Conservation (phyloP, 164 flowering plant species). For the Umbilicus rupestris region DNA sequence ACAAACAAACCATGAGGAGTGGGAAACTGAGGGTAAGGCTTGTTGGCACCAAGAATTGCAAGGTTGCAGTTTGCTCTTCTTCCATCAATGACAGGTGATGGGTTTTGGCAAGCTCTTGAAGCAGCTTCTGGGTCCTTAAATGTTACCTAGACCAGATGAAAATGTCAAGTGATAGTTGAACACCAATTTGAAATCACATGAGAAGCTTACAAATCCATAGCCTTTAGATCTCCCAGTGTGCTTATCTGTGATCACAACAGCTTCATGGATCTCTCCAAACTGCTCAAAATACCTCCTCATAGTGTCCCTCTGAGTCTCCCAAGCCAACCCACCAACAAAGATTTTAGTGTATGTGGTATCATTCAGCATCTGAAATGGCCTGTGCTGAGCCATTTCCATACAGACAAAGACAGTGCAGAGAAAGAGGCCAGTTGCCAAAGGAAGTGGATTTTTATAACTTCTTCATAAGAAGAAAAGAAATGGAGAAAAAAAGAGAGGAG, state of each 20-base stretch:
- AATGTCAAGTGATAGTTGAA: background rate
- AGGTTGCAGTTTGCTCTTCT: slow-evolving; percentile 64
- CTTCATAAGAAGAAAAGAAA: no score
- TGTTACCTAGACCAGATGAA: slow-evolving; percentile 29
- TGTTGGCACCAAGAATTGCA: slow-evolving; percentile 51
- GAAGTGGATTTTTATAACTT: slow-evolving; percentile 8
- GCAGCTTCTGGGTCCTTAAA: slow-evolving; percentile 60
- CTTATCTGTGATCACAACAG: slow-evolving; percentile 91
- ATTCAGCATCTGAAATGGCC: slow-evolving; percentile 46
- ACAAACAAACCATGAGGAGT: slow-evolving; percentile 20
- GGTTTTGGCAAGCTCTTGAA: slow-evolving; percentile 54
- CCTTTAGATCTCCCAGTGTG: slow-evolving; percentile 92
- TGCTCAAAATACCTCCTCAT: slow-evolving; percentile 6
- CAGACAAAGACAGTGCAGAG: no score
- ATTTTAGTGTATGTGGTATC: slow-evolving; percentile 93
- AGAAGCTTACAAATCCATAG: slow-evolving; percentile 83
- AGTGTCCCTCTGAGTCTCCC: slow-evolving; percentile 56
- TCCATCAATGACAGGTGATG: slow-evolving; percentile 65
- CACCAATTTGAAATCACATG: background rate
- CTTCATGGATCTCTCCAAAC: slow-evolving; percentile 92
- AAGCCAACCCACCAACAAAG: slow-evolving; percentile 71
- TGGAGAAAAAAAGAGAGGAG: slow-evolving; percentile 6
- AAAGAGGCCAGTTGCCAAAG: no score
- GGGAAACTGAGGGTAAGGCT: slow-evolving; percentile 36
- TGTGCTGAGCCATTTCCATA: slow-evolving; percentile 38